Evolutionary conservation across 2,329 filamentous ascomycete species (phyloP).

Genomic region (Hypocrella siamensis): DNA sequence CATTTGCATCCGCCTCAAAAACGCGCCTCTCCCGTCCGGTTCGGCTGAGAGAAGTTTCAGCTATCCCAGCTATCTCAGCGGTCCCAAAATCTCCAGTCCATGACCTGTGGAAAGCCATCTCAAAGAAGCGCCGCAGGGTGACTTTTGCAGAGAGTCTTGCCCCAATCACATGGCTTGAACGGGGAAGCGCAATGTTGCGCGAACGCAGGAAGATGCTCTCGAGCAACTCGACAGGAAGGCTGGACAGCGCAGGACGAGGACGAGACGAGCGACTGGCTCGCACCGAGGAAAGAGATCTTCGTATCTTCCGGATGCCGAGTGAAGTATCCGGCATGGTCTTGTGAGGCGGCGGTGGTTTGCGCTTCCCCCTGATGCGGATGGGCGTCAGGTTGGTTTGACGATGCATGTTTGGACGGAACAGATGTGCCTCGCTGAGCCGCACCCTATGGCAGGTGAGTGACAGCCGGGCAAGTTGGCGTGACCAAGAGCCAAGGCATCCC

Average conservation of each 20-base stretch:
- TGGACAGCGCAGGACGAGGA: slow-evolving; percentile 13
- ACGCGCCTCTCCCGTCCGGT: too few species aligned
- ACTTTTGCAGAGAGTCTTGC: slow-evolving; percentile 25
- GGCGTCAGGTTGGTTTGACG: slow-evolving; percentile 22
- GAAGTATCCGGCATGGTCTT: slow-evolving; percentile 4
- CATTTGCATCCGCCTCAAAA: slow-evolving; percentile 5
- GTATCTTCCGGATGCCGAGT: slow-evolving; percentile 8
- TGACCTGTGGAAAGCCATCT: slow-evolving; percentile 19
- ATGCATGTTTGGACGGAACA: neutral
- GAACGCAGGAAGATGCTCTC: slow-evolving; percentile 36
- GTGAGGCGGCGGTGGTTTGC: slow-evolving; percentile 10
- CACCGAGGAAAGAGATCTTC: slow-evolving; percentile 14
- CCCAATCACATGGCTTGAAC: slow-evolving; percentile 27
- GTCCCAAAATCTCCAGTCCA: slow-evolving; percentile 23
- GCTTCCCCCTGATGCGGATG: slow-evolving; percentile 31
- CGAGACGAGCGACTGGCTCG: slow-evolving; percentile 12
- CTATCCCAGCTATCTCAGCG: neutral
- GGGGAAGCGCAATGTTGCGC: slow-evolving; percentile 30
- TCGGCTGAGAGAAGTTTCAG: slow-evolving; percentile 5
- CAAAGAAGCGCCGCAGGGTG: slow-evolving; percentile 21
- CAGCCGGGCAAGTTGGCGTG: too few species aligned
- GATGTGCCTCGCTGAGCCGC: too few species aligned
- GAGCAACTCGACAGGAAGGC: slow-evolving; percentile 35
- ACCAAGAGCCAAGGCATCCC: too few species aligned
- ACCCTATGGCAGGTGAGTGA: too few species aligned